These are phyloP conservation scores for Stylonectria norvegica DNA, from an alignment of 2,329 filamentous ascomycete genomes.

Conservation along the genomic window DNA sequence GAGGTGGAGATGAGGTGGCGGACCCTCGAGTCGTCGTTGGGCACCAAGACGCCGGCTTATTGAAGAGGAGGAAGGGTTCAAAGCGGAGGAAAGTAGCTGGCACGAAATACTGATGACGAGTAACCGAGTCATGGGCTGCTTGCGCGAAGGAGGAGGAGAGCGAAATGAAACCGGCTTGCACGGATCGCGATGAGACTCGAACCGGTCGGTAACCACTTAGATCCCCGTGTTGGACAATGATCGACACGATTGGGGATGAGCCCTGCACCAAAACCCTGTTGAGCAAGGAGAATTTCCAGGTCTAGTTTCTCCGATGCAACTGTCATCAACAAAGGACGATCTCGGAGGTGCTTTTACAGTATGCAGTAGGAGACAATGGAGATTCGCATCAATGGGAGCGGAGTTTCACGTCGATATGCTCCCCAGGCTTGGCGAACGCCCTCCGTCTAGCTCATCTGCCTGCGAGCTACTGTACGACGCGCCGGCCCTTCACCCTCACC, in stretches of 20 bases:
- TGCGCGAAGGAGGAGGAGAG: background rate
- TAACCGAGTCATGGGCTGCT: slow-evolving; percentile 4
- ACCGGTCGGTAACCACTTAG: slow-evolving; percentile 6
- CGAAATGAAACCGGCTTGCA: slow-evolving; percentile 4
- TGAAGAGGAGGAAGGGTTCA: slow-evolving; percentile 20
- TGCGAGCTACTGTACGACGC: too few species aligned
- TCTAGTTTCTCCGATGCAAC: too few species aligned
- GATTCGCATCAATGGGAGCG: too few species aligned
- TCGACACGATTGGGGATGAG: slow-evolving; percentile 11
- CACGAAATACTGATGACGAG: slow-evolving; percentile 14
- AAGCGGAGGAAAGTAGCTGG: slow-evolving; percentile 33
- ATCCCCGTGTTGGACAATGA: slow-evolving; percentile 8
- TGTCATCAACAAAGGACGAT: too few species aligned
- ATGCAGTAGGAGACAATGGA: too few species aligned
- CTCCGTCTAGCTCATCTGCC: too few species aligned
- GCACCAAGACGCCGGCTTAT: slow-evolving; percentile 21
- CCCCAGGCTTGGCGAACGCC: too few species aligned
- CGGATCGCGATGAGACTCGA: slow-evolving; percentile 1
- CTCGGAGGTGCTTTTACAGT: too few species aligned
- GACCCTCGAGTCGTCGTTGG: slow-evolving; percentile 20
- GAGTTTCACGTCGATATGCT: too few species aligned
- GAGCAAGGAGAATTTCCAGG: background rate
- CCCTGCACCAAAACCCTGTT: slow-evolving; percentile 5
- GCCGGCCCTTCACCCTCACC: too few species aligned
- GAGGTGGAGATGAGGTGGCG: slow-evolving; percentile 15